Base-by-base conservation (phyloP, 108 stramenopile species). In the Conticribra weissflogii region DNA sequence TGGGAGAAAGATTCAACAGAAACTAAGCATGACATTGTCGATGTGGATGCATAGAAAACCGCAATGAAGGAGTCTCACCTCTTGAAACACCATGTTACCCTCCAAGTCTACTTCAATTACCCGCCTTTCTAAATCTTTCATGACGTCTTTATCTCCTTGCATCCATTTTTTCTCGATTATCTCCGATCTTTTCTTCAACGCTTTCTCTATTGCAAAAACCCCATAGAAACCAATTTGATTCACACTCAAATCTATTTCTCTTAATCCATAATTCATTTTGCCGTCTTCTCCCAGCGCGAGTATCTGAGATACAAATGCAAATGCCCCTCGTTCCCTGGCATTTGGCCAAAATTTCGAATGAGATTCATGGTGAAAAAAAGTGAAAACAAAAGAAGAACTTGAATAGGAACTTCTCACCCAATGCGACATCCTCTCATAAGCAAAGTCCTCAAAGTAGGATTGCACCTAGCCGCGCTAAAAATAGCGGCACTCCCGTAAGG, bases 1-100 rank as follows among this genome's bases (percentile, higher is more conserved):
- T 41, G 36, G 36, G 36, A 41, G 5, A 12, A 41, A 41, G 12
- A 41, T 41, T 41, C n/a, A n/a, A n/a, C n/a, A n/a, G n/a, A n/a
- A n/a, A n/a, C n/a, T n/a, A n/a, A n/a, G n/a, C n/a, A n/a, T n/a
- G n/a, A n/a, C n/a, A n/a, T n/a, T n/a, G n/a, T n/a, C n/a, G n/a
- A n/a, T n/a, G n/a, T n/a, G n/a, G n/a, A n/a, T n/a, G n/a, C n/a
- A 61, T 3, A 53, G 47, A 60, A 56, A 14, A 25, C 25, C 1
- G 31, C 14, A 34, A 25, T 29, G 16, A 9, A 44, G 12, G 28
- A 66, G n/a, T n/a, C 81, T 66, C 36, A 88, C 86, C 74, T 93
- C 92, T 64, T 88, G 89, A 54, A 93, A 86, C 0, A 93, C 86
- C 15, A 93, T 61, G 65, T 93, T 93, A 1, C 89, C 89, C 36